Evolutionary conservation across 2,329 filamentous ascomycete species (phyloP).

Genomic region (Hymenoscyphus infarciens): DNA sequence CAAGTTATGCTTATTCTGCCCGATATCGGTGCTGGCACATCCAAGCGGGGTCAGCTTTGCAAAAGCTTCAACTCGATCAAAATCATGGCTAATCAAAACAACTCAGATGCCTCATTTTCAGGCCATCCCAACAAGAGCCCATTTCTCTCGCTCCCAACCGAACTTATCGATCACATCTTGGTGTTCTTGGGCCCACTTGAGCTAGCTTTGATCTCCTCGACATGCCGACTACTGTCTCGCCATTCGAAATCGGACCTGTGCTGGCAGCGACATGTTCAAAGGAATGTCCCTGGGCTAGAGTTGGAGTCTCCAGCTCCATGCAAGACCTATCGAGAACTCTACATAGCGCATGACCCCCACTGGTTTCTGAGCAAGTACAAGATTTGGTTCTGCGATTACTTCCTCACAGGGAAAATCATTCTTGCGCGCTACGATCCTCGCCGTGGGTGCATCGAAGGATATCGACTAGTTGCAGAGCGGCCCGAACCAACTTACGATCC

Average conservation of each 20-base stretch:
- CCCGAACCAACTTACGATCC: slow-evolving; percentile 50
- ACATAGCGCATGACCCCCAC: slow-evolving; percentile 67
- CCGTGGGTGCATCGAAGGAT: slow-evolving; percentile 74
- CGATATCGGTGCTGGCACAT: background rate
- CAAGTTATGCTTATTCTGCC: slow-evolving; percentile 1
- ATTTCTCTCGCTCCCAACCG: slow-evolving; percentile 62
- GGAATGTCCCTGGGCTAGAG: slow-evolving; percentile 56
- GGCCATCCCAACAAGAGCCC: slow-evolving; percentile 1
- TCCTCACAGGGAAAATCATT: slow-evolving; percentile 70
- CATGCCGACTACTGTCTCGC: slow-evolving; percentile 57
- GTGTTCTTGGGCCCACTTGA: slow-evolving; percentile 61
- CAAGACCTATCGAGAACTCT: slow-evolving; percentile 66
- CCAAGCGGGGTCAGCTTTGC: background rate
- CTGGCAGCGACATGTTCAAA: slow-evolving; percentile 69
- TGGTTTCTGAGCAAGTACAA: slow-evolving; percentile 82
- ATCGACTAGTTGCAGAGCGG: slow-evolving; percentile 67
- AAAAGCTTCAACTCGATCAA: slow-evolving; percentile 14
- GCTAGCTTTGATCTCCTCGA: slow-evolving; percentile 55
- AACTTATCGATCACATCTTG: slow-evolving; percentile 72
- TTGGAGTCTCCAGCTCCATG: slow-evolving; percentile 57
- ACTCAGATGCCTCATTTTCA: slow-evolving; percentile 5
- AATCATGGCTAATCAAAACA: slow-evolving; percentile 9
- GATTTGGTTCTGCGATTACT: slow-evolving; percentile 79
- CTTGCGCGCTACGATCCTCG: slow-evolving; percentile 72
- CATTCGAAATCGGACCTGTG: slow-evolving; percentile 63